phyloP scores from a whole-genome alignment of 495 filamentous ascomycete species.

The Neurospora cerealis region DNA sequence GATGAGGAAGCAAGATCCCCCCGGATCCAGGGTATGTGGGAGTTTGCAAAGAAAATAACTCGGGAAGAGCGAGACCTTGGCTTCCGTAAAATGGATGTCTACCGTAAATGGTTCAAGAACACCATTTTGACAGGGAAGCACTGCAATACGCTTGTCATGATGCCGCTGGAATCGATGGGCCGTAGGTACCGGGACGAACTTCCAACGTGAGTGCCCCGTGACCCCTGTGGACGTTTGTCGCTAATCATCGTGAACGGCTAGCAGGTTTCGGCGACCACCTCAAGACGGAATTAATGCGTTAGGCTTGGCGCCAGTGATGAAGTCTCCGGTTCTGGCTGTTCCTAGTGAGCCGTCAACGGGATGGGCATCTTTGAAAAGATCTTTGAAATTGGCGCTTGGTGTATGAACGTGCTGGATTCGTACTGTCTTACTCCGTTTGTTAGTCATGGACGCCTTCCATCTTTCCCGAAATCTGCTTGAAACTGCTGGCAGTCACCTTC shows the following conservation, averaged over 20 bases:
- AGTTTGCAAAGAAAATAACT: neutral
- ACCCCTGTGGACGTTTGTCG: neutral
- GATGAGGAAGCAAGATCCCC: too few relatives aligned
- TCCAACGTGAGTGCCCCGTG: neutral
- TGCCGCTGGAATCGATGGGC: neutral
- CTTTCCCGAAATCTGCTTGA: neutral
- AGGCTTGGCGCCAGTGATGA: neutral
- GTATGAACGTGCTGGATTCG: too few relatives aligned
- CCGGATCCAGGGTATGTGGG: neutral
- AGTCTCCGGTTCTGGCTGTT: neutral
- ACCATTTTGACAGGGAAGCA: neutral
- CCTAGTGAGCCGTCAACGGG: neutral
- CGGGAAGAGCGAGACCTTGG: neutral
- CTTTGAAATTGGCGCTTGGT: too few relatives aligned
- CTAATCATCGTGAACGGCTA: neutral
- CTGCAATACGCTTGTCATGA: neutral
- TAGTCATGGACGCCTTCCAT: neutral
- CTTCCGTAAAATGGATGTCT: neutral
- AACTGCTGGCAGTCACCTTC: neutral
- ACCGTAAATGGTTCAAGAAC: neutral
- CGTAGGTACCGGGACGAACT: neutral
- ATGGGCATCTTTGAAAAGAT: too few relatives aligned
- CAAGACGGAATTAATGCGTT: neutral
- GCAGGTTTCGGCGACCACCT: neutral
- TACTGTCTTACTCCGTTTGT: neutral